Conservation (phyloP, 345 rosid species). For the Anacardium occidentale region DNA sequence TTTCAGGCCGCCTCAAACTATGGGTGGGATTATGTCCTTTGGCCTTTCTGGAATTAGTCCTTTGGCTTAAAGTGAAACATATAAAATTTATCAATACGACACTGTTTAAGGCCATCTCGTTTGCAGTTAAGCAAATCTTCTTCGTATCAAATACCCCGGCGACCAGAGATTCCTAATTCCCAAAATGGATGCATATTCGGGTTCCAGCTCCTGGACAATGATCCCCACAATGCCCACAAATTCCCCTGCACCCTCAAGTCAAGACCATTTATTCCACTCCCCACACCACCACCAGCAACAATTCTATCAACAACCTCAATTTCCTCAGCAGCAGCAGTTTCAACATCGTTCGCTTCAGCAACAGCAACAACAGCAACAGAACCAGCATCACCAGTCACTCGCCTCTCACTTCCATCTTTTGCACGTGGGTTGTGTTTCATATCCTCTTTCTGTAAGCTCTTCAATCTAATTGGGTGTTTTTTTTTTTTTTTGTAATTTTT, state of each 20-base stretch:
- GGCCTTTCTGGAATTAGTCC: too few species aligned
- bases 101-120: too few species aligned
- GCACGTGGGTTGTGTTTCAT: conserved; percentile 34
- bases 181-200: conserved; percentile 44
- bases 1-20: too few species aligned
- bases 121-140: too few species aligned
- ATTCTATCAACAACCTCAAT: conserved; percentile 19
- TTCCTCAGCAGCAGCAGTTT: conserved; percentile 16
- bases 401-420: conserved; percentile 87
- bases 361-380: conserved; percentile 34
- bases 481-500: background rate
- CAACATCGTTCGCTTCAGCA: conserved; percentile 31
- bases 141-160: background rate
- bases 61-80: too few species aligned
- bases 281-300: conserved; percentile 19
- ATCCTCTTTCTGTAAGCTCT: too few species aligned
- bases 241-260: conserved; percentile 50
- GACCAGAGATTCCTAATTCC: background rate
- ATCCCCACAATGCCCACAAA: conserved; percentile 48
- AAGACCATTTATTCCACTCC: conserved; percentile 48
- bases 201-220: conserved; percentile 52
- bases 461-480: background rate
- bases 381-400: conserved; percentile 73
- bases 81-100: too few species aligned
- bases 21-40: too few species aligned